Conservation (phyloP, 495 filamentous ascomycete species). For the Opeltia flavorubescens region DNA sequence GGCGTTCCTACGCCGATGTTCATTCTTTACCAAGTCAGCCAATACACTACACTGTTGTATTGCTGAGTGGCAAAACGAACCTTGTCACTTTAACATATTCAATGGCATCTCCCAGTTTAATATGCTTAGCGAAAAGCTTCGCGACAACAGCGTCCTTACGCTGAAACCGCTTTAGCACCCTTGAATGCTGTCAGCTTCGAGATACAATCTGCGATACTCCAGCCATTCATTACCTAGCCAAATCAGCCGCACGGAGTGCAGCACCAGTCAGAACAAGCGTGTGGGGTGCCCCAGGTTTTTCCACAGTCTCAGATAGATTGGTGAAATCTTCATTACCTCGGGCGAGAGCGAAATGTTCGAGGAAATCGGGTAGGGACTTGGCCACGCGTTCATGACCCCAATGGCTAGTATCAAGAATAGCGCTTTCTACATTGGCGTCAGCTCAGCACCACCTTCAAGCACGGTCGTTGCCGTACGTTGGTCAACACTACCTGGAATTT, state of each 20-base stretch:
- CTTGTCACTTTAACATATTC: constrained; percentile 52
- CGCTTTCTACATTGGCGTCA: constrained; percentile 27
- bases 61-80: constrained; percentile 14
- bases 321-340: constrained; percentile 28
- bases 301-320: constrained; percentile 45
- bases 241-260: constrained; percentile 68
- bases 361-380: constrained; percentile 59
- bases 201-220: neutral
- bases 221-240: constrained; percentile 46
- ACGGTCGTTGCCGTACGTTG: too few species aligned
- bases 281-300: constrained; percentile 65
- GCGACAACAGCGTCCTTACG: constrained; percentile 61
- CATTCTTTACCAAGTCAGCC: constrained; percentile 32
- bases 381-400: constrained; percentile 49
- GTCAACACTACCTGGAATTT: constrained; percentile 53
- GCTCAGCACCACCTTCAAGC: neutral
- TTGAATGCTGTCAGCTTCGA: constrained; percentile 18
- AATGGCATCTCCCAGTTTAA: constrained; percentile 81
- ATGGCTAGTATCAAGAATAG: constrained; percentile 58
- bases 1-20: constrained; percentile 87
- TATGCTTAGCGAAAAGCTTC: constrained; percentile 96
- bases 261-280: constrained; percentile 69
- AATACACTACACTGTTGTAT: neutral
- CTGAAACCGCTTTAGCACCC: constrained; percentile 62
- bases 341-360: constrained; percentile 52